Percentiles rank a stretch among this genome's conserved stretches.
These are phyloP conservation scores for Alternaria atra DNA, from an alignment of 2,329 filamentous ascomycete genomes.

Conservation along the genomic window DNA sequence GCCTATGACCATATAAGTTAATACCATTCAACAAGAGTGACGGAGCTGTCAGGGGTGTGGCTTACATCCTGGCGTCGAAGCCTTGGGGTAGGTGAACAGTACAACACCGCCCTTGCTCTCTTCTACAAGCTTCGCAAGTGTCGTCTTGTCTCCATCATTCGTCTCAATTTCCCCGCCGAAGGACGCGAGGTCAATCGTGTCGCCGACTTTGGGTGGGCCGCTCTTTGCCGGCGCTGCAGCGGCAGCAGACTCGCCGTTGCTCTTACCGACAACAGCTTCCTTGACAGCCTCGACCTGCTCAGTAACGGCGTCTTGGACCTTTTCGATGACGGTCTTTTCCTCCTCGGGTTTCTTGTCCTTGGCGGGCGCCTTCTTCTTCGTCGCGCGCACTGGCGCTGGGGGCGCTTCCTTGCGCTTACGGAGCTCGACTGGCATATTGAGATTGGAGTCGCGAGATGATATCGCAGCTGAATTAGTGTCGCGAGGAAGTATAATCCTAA, in stretches of 20 bases:
- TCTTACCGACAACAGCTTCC: constrained; percentile 42
- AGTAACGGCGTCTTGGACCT: constrained; percentile 44
- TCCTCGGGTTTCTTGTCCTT: constrained; percentile 44
- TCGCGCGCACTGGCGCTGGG: constrained; percentile 57
- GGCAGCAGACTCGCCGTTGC: constrained; percentile 30
- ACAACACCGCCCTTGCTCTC: constrained; percentile 87
- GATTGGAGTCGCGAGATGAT: constrained; percentile 34
- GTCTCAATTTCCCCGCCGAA: constrained; percentile 80
- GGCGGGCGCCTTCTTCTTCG: constrained; percentile 59
- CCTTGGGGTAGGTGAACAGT: constrained; percentile 94
- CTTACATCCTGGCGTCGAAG: constrained; percentile 94
- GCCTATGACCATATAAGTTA: constrained; percentile 63
- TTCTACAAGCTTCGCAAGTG: constrained; percentile 80
- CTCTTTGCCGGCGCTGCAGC: constrained; percentile 13
- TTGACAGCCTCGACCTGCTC: constrained; percentile 47
- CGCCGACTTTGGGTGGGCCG: constrained; percentile 55
- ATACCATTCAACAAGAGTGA: not conserved
- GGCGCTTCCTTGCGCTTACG: constrained; percentile 69
- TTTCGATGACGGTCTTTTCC: constrained; percentile 47
- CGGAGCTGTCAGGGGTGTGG: constrained; percentile 21
- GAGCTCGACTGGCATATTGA: constrained; percentile 63
- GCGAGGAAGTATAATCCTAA: constrained; percentile 19
- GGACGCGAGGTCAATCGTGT: constrained; percentile 61
- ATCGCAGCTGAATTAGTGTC: constrained; percentile 32
- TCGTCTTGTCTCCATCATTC: constrained; percentile 82